Evolutionary conservation across 2,329 filamentous ascomycete species (phyloP), one percentile per base, ranked within the genome.

Genomic region (Didymella glomerata): DNA sequence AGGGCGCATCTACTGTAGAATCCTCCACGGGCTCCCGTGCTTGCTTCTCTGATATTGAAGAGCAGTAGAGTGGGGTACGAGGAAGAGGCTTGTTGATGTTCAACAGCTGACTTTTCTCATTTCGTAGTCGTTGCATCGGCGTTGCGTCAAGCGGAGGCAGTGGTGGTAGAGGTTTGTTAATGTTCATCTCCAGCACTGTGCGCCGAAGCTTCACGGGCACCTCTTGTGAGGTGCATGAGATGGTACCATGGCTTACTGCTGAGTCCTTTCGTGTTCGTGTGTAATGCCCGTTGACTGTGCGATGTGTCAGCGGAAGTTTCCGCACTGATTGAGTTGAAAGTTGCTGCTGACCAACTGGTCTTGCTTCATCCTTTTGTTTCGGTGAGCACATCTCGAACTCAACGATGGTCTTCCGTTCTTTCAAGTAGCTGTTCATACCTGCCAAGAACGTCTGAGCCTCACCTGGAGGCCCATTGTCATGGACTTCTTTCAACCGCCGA

Each of bases 391-490:
- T 42, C 20, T 59, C 56, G 16, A 25, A 28, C 4, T 50, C 47
- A 16, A 18, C 32, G 8, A 14, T 30, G 11, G 16, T 49, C 25
- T 59, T 28, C 11, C 54, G 62, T 45, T 53, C 58, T 18, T 63
- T 65, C 2, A 62, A 57, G 32, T 47, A 45, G 32, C 42, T 46
- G 47, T 60, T 61, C 8, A 69, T 60, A 13, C 57, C 60, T 45
- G 53, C 58, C 68, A 68, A 70, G 14, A 70, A 42, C 18, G 67
- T 57, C 24, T 72, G 65, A 4, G 67, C 66, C 62, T 75, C 72
- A n/a, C 69, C 69, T 50, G 67, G 36, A 14, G 69, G 70, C 0
- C 70, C 68, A 18, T 48, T 30, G 11, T 58, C 25, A 41, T 73
- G 73, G 22, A 73, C 69, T 2, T 61, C 58, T 46, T 61, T 68